Evolutionary conservation across 331 rosid genomes (phyloP).

Genomic region (Acacia concinna): DNA sequence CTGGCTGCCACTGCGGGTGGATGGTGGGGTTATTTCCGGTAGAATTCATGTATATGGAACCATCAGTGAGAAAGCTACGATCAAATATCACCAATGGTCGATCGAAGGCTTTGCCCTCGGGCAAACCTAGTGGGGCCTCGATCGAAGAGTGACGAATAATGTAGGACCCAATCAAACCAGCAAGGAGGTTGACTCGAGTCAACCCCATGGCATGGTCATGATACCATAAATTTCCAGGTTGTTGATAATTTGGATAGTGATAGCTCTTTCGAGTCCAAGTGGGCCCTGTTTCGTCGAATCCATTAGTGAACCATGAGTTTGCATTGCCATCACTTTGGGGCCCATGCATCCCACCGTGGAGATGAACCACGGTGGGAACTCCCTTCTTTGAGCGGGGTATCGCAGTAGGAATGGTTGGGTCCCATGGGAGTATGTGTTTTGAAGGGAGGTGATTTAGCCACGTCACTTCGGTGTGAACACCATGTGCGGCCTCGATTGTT

Average conservation of each 20-base stretch:
- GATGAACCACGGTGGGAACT: constrained; percentile 82
- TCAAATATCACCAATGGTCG: constrained; percentile 62
- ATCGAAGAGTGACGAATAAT: constrained; percentile 49
- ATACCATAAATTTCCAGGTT: constrained; percentile 87
- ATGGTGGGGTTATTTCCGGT: constrained; percentile 80
- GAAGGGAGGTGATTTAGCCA: constrained; percentile 81
- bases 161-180: constrained; percentile 78
- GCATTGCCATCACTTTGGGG: constrained; percentile 79
- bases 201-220: constrained; percentile 93
- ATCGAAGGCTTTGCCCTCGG: constrained; percentile 49
- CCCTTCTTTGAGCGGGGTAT: constrained; percentile 38
- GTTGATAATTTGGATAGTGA: constrained; percentile 66
- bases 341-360: constrained; percentile 73
- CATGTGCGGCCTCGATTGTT: constrained; percentile 65
- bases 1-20: constrained; percentile 92
- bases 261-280: constrained; percentile 51
- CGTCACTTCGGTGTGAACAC: constrained; percentile 56
- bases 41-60: constrained; percentile 75
- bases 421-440: constrained; percentile 85
- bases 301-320: constrained; percentile 67
- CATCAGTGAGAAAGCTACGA: constrained; percentile 62
- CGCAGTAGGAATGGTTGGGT: constrained; percentile 72
- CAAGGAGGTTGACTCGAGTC: constrained; percentile 74
- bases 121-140: constrained; percentile 60
- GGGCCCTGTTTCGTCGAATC: constrained; percentile 54